These are phyloP conservation scores for Daldinia sp. DNA, from an alignment of 2,329 filamentous ascomycete species.

Conservation along the genomic window DNA sequence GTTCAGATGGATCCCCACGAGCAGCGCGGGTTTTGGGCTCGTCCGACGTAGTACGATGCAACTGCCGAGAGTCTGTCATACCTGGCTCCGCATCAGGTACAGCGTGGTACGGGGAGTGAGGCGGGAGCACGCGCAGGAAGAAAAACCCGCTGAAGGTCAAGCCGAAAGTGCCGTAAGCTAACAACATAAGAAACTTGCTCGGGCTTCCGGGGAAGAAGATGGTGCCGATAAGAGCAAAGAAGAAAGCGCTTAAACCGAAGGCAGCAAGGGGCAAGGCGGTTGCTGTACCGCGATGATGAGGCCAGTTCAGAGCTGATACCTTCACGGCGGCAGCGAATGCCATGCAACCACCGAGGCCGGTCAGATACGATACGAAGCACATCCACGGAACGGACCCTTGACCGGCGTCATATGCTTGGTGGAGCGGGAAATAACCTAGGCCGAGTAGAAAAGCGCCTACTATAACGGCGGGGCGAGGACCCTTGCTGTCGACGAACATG, in stretches of 20 bases:
- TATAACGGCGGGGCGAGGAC: conserved; percentile 82
- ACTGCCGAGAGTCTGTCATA: conserved; percentile 54
- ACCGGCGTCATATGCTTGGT: conserved; percentile 79
- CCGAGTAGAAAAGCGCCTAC: conserved; percentile 79
- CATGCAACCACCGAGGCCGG: conserved; percentile 88
- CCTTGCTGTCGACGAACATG: conserved; percentile 84
- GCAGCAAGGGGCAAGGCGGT: conserved; percentile 93
- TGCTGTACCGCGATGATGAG: conserved; percentile 88
- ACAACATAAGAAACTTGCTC: conserved; percentile 80
- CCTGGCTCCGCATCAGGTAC: conserved; percentile 60
- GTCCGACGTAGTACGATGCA: conserved; percentile 58
- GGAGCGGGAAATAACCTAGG: conserved; percentile 87
- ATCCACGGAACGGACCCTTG: conserved; percentile 70
- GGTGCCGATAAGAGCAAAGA: conserved; percentile 86
- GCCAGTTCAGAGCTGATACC: conserved; percentile 89
- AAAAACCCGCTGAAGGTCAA: conserved; percentile 84
- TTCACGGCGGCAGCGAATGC: conserved; percentile 93
- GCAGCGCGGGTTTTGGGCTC: conserved; percentile 58
- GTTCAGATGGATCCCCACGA: conserved; percentile 63
- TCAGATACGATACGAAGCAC: conserved; percentile 87
- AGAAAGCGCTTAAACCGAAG: conserved; percentile 95
- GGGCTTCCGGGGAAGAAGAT: conserved; percentile 86
- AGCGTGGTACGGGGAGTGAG: conserved; percentile 64
- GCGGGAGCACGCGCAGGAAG: conserved; percentile 82
- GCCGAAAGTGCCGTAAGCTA: conserved; percentile 82